Evolutionary conservation across 1,139 yeast genomes (phyloP).

Genomic region (Debaryomycetaceae sp.): DNA sequence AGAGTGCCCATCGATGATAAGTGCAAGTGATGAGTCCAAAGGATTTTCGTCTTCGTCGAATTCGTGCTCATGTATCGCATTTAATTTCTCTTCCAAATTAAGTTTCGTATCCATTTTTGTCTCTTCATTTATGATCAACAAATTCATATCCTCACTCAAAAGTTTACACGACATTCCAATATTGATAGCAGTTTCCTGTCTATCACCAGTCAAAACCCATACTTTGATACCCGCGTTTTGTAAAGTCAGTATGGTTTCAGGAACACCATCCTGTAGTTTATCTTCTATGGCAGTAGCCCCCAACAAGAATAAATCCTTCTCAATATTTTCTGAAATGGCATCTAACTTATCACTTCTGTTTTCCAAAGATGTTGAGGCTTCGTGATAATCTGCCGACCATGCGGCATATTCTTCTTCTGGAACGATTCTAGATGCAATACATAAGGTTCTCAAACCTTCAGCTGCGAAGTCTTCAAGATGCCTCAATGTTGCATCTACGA

Average conservation of each 20-base stretch:
- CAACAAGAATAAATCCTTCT: conserved; percentile 68
- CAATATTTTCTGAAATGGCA: conserved; percentile 69
- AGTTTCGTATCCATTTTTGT: conserved; percentile 67
- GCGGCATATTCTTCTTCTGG: conserved; percentile 71
- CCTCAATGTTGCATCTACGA: conserved; percentile 74
- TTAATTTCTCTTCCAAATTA: conserved; percentile 71
- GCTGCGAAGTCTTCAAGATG: conserved; percentile 97
- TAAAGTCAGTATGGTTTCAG: conserved; percentile 90
- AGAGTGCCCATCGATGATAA: conserved; percentile 92
- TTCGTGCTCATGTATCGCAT: conserved; percentile 70
- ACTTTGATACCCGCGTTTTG: conserved; percentile 96
- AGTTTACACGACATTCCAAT: conserved; percentile 97
- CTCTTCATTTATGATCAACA: conserved; percentile 85
- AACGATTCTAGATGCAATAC: conserved; percentile 83
- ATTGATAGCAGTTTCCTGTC: conserved; percentile 98
- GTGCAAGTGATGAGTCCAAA: conserved; percentile 72
- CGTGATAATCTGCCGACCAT: conserved; percentile 65
- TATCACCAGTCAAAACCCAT: conserved; percentile 98
- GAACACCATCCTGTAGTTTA: conserved; percentile 96
- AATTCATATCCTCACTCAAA: conserved; percentile 92
- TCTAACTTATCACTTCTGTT: conserved; percentile 76
- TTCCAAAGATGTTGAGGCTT: conserved; percentile 79
- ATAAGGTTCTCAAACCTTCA: conserved; percentile 90
- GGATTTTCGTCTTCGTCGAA: conserved; percentile 54
- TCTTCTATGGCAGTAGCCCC: conserved; percentile 99